Evolutionary conservation across 192 early-diverging fungal species (phyloP).

Genomic region (Funneliformis geosporum): DNA sequence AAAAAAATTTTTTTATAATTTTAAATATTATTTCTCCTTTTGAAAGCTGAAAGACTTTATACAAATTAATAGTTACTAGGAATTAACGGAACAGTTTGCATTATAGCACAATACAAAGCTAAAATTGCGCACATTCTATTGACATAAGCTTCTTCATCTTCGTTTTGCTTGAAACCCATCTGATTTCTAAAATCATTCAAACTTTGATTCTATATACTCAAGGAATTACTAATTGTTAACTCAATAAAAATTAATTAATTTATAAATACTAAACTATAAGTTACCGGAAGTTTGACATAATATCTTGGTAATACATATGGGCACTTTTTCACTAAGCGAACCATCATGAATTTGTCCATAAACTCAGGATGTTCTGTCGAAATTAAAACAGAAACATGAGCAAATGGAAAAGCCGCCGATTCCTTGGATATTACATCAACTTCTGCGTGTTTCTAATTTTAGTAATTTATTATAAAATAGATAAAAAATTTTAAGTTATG

Average conservation of each 20-base stretch:
- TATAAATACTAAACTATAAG: not conserved
- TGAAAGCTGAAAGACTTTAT: too few species aligned
- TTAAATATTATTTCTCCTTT: not conserved
- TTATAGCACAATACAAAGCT: constrained; percentile 68
- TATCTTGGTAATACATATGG: constrained; percentile 71
- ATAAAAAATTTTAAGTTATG: not conserved
- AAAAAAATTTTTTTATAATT: not conserved
- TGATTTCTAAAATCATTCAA: constrained; percentile 39
- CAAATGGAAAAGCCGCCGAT: constrained; percentile 61
- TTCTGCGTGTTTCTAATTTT: constrained; percentile 64
- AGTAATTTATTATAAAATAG: not conserved
- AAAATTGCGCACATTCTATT: constrained; percentile 68
- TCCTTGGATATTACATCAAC: constrained; percentile 59
- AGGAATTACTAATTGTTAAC: not conserved
- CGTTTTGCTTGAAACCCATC: constrained; percentile 49
- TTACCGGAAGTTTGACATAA: constrained; percentile 50
- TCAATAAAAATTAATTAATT: not conserved
- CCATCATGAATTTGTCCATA: constrained; percentile 58
- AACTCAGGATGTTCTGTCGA: constrained; percentile 59
- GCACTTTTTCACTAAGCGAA: constrained; percentile 68
- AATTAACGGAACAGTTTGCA: constrained; percentile 54
- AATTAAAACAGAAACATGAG: constrained; percentile 61
- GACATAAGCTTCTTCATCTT: constrained; percentile 58
- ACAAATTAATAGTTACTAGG: constrained; percentile 7
- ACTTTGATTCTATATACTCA: constrained; percentile 34